Evolutionary conservation across 2,329 filamentous ascomycete species (phyloP), one percentile per base, ranked within the genome.

Genomic region (Tolypocladium ovalisporum): DNA sequence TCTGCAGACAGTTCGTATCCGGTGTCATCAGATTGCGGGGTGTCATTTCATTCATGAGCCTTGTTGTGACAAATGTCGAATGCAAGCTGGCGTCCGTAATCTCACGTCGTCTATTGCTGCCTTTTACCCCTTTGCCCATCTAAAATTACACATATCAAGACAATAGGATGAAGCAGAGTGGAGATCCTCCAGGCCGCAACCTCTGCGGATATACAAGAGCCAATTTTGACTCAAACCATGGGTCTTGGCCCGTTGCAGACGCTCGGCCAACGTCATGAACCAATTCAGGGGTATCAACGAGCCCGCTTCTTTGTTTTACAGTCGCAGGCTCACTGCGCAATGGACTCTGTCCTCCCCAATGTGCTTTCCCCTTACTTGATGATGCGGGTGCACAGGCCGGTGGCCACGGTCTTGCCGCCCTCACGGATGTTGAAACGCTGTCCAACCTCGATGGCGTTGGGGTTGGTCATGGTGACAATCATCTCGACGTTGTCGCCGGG

Each of bases 401-500:
- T 94, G 66, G 89, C 89, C 58, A 94, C 88, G 60, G 89, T 94
- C 67, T 90, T 85, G 68, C 93, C 92, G 79, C 94, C 94, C 81
- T 99, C 94, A 76, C 94, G 90, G 71, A 99, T 86, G 81, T 97
- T 99, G 84, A 99, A 94, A 68, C 94, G 89, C 80, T 97, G 90
- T 66, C 94, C 93, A 62, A 84, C 78, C 79, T 99, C 94, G 62
- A 97, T 77, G 59, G 93, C 93, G 68, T 95, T 84, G 62, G 93
- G 90, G 75, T 88, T 80, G 76, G 90, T 84, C 70, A 96, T 86
- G 67, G 87, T 84, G 73, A 91, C 88, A 63, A 94, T 79, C 92
- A 99, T 97, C 82, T 99, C 94, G 65, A 96, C 85, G 76, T 99
- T 99, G 83, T 99, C 94, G 74, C 94, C 94, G 55, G 94, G 94